Base-by-base conservation (phyloP, 805 yeast species). In the Scheffersomyces coipomensis region DNA sequence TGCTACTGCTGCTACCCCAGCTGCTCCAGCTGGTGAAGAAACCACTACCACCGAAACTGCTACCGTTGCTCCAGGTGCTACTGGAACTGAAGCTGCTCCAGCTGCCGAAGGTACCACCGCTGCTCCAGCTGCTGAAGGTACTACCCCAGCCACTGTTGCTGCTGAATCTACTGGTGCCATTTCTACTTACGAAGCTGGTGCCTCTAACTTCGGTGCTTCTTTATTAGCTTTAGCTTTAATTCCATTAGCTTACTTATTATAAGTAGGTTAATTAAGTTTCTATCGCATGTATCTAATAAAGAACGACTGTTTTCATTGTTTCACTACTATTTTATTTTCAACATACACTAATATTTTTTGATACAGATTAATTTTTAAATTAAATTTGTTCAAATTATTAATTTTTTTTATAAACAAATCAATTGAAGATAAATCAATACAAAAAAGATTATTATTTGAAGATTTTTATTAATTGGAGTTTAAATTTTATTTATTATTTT, bases 181-280 rank as follows among this genome's bases (percentile, higher is more conserved):
- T 31, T 37, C 42, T 17, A 37, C 39, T 21, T 39, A 42, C 42
- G 40, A 47, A 22, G 45, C 46, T 33, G 47, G 43, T 29, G 36
- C 49, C 34, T 39, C 46, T 29, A 47, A 45, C 40, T 45, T 46
- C 22, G 53, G 54, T 30, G 53, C 49, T 30, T 56, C 67, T 10
- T 40, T 51, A 40, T 32, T 48, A 24, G 61, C 59, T 23, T 39
- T 56, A 40, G 46, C 52, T 34, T 55, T 59, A 39, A 40, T 62
- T 37, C 64, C 67, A 40, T 55, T 60, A 44, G 63, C 62, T 31
- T 55, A 58, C 60, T 53, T 62, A 49, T 41, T 62, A 47, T 61
- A 57, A 58, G 36, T 37, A 19, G 25, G n/a, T 33, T 34, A 36
- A 32, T 32, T 13, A 15, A 21, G 9, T 21, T 21, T 21, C n/a